Conservation (phyloP, 805 yeast species). For the Kregervanrija pseudodelftensis region DNA sequence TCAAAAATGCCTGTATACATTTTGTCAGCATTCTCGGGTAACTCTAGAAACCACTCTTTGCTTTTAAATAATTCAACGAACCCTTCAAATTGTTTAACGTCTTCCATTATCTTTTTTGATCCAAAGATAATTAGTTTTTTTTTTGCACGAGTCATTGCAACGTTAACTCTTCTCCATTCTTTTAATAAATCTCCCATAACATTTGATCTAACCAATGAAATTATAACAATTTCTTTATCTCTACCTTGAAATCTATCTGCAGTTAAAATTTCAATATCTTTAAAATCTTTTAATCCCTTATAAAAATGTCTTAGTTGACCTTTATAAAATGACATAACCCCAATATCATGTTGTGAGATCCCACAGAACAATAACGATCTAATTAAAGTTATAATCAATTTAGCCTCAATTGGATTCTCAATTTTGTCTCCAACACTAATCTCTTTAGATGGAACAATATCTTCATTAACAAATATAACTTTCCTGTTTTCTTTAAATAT, state of each 20-base stretch:
- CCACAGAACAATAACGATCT: constrained; percentile 54
- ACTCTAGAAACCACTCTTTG: constrained; percentile 56
- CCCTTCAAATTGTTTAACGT: constrained; percentile 44
- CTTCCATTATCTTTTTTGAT: constrained; percentile 53
- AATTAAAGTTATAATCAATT: constrained; percentile 54
- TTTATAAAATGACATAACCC: constrained; percentile 84
- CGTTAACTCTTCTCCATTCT: constrained; percentile 92
- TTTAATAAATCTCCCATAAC: constrained; percentile 70
- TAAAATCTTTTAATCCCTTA: constrained; percentile 20
- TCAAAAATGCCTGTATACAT: constrained; percentile 25
- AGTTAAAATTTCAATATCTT: constrained; percentile 69
- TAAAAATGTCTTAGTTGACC: constrained; percentile 60
- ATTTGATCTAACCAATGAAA: constrained; percentile 85
- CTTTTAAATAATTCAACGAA: constrained; percentile 52
- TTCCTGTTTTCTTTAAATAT: constrained; percentile 47
- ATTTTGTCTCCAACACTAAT: constrained; percentile 54
- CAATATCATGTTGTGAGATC: constrained; percentile 52
- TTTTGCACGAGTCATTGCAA: constrained; percentile 87
- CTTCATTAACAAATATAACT: constrained; percentile 81
- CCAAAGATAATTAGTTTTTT: constrained; percentile 81
- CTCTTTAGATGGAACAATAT: constrained; percentile 54
- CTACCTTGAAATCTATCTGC: constrained; percentile 97
- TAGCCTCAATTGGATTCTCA: constrained; percentile 69
- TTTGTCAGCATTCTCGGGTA: constrained; percentile 39
- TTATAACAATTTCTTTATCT: constrained; percentile 85